Conservation (phyloP, 768 basidiomycete genomes). For the Leccinellum luteum region DNA sequence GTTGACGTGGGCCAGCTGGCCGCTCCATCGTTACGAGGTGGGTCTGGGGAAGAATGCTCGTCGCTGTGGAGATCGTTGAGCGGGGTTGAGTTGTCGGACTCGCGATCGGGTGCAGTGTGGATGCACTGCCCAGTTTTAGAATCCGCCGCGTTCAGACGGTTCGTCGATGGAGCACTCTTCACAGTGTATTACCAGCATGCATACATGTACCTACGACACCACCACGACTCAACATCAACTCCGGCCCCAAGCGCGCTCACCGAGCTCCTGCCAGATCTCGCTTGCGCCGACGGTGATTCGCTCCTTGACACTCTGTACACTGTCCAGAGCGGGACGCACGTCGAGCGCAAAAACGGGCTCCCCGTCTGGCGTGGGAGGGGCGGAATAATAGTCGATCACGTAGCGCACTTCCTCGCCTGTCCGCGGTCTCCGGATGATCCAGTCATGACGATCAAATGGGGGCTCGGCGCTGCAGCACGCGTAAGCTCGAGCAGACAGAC, state of each 20-base stretch:
- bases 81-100: background rate
- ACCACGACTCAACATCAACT: constrained; percentile 6
- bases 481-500: background rate
- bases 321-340: constrained; percentile 93
- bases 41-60: constrained; percentile 2
- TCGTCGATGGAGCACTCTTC: background rate
- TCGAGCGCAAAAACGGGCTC: constrained; percentile 95
- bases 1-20: constrained; percentile 57
- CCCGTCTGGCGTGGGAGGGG: constrained; percentile 84
- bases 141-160: no score
- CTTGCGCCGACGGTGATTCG: constrained; percentile 68
- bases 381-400: constrained; percentile 98
- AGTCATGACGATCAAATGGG: constrained; percentile 98
- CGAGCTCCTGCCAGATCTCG: constrained; percentile 56
- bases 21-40: constrained; percentile 41
- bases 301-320: constrained; percentile 69
- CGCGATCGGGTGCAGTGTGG: constrained; percentile 6
- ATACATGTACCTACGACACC: constrained; percentile 2
- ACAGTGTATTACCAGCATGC: constrained; percentile 3
- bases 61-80: constrained; percentile 1
- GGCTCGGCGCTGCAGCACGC: constrained; percentile 65
- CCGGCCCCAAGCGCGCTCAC: constrained; percentile 29
- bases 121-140: constrained; percentile 23
- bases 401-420: constrained; percentile 87
- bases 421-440: constrained; percentile 81